Percentiles rank a stretch among this genome's conserved stretches.
These are phyloP conservation scores for Hemisphaericaspora subhashii DNA, from an alignment of 1,139 yeast species.

Conservation along the genomic window DNA sequence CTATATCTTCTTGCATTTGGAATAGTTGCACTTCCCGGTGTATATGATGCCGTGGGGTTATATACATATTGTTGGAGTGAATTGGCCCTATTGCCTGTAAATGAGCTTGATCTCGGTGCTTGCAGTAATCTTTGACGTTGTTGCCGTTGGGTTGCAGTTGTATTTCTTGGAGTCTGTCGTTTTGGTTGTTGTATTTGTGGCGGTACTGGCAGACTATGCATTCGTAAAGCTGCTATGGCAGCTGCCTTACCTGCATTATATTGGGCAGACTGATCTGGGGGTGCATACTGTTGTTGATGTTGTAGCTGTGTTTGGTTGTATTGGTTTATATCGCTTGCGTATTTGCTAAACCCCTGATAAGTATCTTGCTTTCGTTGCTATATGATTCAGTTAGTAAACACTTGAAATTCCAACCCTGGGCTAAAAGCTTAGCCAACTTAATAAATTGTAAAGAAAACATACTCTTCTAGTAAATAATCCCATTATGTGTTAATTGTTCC, in stretches of 20 bases:
- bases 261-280: slow-evolving; percentile 17
- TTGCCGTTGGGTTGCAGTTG: neutral
- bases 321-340: slow-evolving; percentile 31
- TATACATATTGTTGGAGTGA: slow-evolving; percentile 39
- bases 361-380: slow-evolving; percentile 10
- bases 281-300: neutral
- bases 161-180: slow-evolving; percentile 9
- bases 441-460: no score
- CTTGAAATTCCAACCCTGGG: no score
- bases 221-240: slow-evolving; percentile 43
- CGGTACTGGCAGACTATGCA: slow-evolving; percentile 24
- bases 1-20: slow-evolving; percentile 22
- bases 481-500: no score
- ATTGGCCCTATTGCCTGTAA: slow-evolving; percentile 18
- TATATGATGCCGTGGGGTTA: slow-evolving; percentile 44
- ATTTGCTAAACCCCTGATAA: slow-evolving; percentile 41
- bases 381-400: neutral
- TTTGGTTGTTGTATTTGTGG: slow-evolving; percentile 15
- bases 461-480: slow-evolving; percentile 15
- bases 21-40: slow-evolving; percentile 22
- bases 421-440: no score
- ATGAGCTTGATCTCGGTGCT: slow-evolving; percentile 17
- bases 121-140: slow-evolving; percentile 8
- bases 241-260: slow-evolving; percentile 47
- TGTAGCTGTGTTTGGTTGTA: neutral